Conservation (phyloP, 768 basidiomycete genomes). For the Chiua virens region DNA sequence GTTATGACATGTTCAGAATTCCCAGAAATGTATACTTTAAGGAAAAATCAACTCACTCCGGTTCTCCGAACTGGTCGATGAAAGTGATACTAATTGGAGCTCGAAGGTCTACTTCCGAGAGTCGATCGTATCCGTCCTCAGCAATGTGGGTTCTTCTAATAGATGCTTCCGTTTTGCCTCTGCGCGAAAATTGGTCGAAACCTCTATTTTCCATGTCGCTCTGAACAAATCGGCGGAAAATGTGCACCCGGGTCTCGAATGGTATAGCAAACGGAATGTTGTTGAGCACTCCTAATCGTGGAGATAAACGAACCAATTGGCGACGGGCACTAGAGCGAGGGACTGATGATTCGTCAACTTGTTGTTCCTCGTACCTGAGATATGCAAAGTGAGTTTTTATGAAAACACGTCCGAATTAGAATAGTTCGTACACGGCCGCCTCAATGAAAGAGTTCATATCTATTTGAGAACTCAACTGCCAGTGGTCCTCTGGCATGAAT, state of each 20-base stretch:
- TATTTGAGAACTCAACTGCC: conserved; percentile 67
- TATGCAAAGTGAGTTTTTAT: neutral
- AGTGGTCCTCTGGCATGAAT: conserved; percentile 83
- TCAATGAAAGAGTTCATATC: conserved; percentile 77
- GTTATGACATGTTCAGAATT: conserved; percentile 1
- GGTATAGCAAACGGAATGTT: conserved; percentile 96
- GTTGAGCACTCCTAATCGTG: conserved; percentile 86
- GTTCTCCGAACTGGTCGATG: conserved; percentile 83
- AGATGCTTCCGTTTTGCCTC: conserved; percentile 24
- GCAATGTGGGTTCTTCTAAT: conserved; percentile 72
- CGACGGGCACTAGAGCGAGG: conserved; percentile 54
- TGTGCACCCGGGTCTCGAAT: conserved; percentile 85
- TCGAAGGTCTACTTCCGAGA: conserved; percentile 78
- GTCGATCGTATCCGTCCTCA: conserved; percentile 87
- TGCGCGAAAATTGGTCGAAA: conserved; percentile 13
- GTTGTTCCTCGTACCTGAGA: conserved; percentile 63
- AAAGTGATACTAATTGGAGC: conserved; percentile 87
- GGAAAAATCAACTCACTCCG: conserved; percentile 58
- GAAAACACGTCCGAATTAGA: neutral
- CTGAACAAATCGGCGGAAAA: conserved; percentile 82
- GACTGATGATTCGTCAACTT: conserved; percentile 34
- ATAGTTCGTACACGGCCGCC: conserved; percentile 69
- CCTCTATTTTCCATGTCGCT: conserved; percentile 48
- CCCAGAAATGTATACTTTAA: neutral
- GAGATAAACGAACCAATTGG: conserved; percentile 60